These are phyloP conservation scores for Boechera divaricarpa DNA, from an alignment of 345 rosid species.

Conservation along the genomic window DNA sequence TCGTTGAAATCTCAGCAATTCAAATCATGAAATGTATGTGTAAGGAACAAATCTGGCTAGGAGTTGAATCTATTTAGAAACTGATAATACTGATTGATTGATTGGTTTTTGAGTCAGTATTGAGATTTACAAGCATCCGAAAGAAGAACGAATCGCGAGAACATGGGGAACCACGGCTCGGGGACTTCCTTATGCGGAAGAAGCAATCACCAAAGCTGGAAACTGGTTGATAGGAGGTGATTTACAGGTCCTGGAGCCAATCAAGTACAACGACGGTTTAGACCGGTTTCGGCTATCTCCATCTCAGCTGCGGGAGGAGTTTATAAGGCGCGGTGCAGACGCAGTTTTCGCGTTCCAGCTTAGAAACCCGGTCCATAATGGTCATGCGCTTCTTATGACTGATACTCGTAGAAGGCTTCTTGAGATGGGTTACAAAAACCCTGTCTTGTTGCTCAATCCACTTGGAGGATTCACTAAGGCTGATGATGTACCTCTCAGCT, in stretches of 20 bases:
- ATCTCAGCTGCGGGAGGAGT: conserved; percentile 77
- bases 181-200: conserved; percentile 87
- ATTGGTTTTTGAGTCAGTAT: conserved; percentile 52
- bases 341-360: conserved; percentile 98
- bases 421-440: conserved; percentile 93
- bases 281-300: conserved; percentile 91
- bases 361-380: conserved; percentile 95
- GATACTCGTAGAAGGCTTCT: conserved; percentile 88
- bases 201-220: conserved; percentile 75
- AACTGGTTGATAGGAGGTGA: conserved; percentile 97
- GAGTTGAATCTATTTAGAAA: neutral
- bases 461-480: conserved; percentile 95
- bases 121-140: conserved; percentile 94
- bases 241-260: conserved; percentile 82
- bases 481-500: conserved; percentile 95
- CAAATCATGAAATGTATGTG: conserved; percentile 13
- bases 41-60: neutral
- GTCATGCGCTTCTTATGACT: conserved; percentile 94
- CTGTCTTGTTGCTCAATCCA: conserved; percentile 91
- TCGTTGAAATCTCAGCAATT: neutral
- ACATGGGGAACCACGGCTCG: conserved; percentile 94
- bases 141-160: conserved; percentile 93
- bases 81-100: conserved; percentile 2
- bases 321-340: conserved; percentile 80
- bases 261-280: conserved; percentile 86